phyloP scores from a whole-genome alignment of 768 basidiomycete species.

The Phylloporus rhodoxanthus region DNA sequence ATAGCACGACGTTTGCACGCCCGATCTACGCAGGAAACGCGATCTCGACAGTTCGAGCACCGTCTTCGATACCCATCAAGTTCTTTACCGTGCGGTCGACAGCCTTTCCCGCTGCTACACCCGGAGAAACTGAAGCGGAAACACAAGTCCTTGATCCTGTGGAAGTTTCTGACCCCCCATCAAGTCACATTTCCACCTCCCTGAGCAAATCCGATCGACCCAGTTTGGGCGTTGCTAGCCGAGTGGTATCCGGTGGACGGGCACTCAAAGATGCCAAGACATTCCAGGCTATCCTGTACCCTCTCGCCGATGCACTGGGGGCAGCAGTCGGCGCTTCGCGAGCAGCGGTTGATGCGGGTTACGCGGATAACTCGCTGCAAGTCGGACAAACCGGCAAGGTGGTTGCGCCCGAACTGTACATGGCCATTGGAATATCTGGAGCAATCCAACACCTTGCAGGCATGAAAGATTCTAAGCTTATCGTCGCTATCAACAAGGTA shows the following conservation, averaged over 20 bases:
- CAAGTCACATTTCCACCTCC: constrained; percentile 63
- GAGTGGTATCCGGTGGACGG: constrained; percentile 92
- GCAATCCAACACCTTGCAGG: constrained; percentile 99
- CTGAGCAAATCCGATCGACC: constrained; percentile 89
- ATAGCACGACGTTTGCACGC: constrained; percentile 80
- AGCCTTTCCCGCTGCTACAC: constrained; percentile 67
- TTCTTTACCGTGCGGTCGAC: constrained; percentile 94
- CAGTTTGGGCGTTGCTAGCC: constrained; percentile 79
- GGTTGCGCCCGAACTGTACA: constrained; percentile 93
- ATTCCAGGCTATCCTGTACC: constrained; percentile 81
- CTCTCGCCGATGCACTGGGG: constrained; percentile 87
- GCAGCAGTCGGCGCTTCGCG: constrained; percentile 98
- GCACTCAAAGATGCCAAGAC: constrained; percentile 92
- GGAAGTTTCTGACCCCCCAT: constrained; percentile 46
- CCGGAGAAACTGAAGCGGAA: constrained; percentile 48
- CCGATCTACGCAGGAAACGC: constrained; percentile 99
- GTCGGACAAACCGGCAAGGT: constrained; percentile 99
- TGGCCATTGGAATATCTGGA: constrained; percentile 95
- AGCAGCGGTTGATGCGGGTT: constrained; percentile 96
- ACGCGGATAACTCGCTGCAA: constrained; percentile 95
- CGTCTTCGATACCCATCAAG: constrained; percentile 74
- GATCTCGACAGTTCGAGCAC: constrained; percentile 82
- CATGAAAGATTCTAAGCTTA: constrained; percentile 99
- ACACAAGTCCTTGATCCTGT: constrained; percentile 61
- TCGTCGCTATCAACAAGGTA: constrained; percentile 97